Evolutionary conservation across 352 stramenopile species (phyloP), one percentile per base, ranked within the genome.

Genomic region (Phytophthora ohioensis): DNA sequence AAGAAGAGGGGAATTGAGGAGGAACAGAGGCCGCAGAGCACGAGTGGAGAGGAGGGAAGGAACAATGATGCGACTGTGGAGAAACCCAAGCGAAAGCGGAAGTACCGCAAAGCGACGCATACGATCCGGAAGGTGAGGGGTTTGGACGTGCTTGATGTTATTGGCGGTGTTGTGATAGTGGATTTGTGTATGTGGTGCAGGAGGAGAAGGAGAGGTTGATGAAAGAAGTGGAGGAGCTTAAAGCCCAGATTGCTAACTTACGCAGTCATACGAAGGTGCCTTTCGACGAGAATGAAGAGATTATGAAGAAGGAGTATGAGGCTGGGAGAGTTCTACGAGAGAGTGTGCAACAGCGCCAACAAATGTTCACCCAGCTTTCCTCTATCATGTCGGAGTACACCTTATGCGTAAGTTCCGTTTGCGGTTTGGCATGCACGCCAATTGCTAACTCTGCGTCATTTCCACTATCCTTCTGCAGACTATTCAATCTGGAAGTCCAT

Each of bases 361-460:
- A 75, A 53, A 57, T 62, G 21, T 78, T 78, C 55, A 69, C 32
- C 9, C 54, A 69, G 36, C 56, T 75, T 2, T 74, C 64, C 8
- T 64, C 69, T 15, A 64, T 80, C 57, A 80, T 80, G 73, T 80
- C 73, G 2, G 73, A 77, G 47, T 80, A 80, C 56, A 77, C 66
- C 6, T 52, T 74, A 27, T 77, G 69, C 47, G 73, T 80, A 67
- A 32, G 73, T 71, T n/a, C 9, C 7, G 7, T 21, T 13, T 27
- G 21, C 13, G 13, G 9, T 49, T 3, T 35, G 30, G 1, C 9
- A 45, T 55, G 15, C 7, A 12, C 11, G 5, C 48, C 8, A n/a
- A 17, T 57, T 55, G 9, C 31, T 71, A 30, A 67, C 36, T 12
- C 9, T 59, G 32, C 12, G 27, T 48, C 17, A 15, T 61, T 42